These are phyloP conservation scores for Daphne laureola DNA, from an alignment of 441 rosid species.

Conservation along the genomic window DNA sequence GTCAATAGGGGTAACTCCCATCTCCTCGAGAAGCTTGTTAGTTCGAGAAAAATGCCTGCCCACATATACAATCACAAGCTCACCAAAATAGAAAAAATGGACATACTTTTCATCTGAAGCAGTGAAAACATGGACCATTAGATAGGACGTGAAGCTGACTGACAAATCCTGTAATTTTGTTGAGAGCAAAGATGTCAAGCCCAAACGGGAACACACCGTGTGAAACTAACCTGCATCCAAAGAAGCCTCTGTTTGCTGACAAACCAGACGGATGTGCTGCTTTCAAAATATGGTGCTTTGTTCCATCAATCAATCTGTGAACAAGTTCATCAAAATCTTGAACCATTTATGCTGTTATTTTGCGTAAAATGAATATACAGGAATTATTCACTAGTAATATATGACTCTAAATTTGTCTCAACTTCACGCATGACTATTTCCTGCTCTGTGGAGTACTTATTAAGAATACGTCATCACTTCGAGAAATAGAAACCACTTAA, in stretches of 20 bases:
- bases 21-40: slow-evolving; percentile 62
- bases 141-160: not conserved
- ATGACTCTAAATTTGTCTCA: no score
- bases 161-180: not conserved
- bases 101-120: not conserved
- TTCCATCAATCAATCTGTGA: slow-evolving; percentile 74
- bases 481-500: no score
- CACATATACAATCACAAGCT: not conserved
- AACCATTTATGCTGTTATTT: no score
- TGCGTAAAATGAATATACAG: no score
- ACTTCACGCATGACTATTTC: no score
- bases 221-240: slow-evolving; percentile 79
- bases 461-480: no score
- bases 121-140: no score
- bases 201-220: not conserved
- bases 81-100: not conserved
- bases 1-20: slow-evolving; percentile 55
- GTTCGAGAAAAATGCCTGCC: slow-evolving; percentile 82
- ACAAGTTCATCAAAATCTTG: not conserved
- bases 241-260: slow-evolving; percentile 92
- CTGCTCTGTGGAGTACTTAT: no score
- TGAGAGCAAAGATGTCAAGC: no score
- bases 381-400: no score
- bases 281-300: slow-evolving; percentile 80
- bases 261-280: slow-evolving; percentile 99